phyloP scores from a whole-genome alignment of 495 filamentous ascomycete species.

The Tricharina praecox region DNA sequence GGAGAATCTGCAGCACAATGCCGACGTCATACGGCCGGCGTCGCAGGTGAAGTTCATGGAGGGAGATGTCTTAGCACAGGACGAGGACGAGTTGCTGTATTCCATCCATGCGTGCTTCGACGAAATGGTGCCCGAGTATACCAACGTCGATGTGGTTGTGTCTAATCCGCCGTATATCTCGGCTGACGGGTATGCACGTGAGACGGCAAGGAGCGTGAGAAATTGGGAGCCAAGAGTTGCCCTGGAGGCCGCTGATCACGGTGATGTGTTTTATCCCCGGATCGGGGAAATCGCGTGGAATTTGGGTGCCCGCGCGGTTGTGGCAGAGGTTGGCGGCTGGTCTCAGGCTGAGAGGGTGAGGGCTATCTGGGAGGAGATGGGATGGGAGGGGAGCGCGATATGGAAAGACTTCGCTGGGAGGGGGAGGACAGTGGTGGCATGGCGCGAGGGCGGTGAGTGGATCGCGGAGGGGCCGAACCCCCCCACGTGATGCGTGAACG shows the following conservation, averaged over 20 bases:
- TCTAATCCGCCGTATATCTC: conserved; percentile 92
- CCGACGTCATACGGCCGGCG: conserved; percentile 6
- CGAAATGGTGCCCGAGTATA: not conserved
- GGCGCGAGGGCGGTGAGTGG: conserved; percentile 17
- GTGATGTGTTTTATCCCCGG: conserved; percentile 20
- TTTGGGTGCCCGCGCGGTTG: conserved; percentile 9
- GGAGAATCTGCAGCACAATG: conserved; percentile 43
- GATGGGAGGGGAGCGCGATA: conserved; percentile 9
- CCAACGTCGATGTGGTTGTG: conserved; percentile 50
- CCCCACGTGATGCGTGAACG: not conserved
- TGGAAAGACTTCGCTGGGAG: conserved; percentile 26
- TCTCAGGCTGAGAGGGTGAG: conserved; percentile 20
- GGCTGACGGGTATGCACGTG: conserved; percentile 33
- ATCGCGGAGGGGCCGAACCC: conserved; percentile 16
- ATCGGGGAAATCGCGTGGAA: conserved; percentile 12
- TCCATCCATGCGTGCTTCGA: conserved; percentile 1
- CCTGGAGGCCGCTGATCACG: conserved; percentile 43
- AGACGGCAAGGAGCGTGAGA: conserved; percentile 55
- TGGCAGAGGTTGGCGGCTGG: conserved; percentile 16
- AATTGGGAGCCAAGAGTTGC: conserved; percentile 63
- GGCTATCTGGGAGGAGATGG: conserved; percentile 7
- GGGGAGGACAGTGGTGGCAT: conserved; percentile 19
- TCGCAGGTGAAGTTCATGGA: conserved; percentile 35
- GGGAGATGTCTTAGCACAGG: conserved; percentile 38
- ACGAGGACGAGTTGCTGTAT: conserved; percentile 9